Percentiles rank a stretch among this genome's conserved stretches.
These are phyloP conservation scores for Raffaelea albimanens DNA, from an alignment of 2,329 filamentous ascomycete genomes.

Conservation along the genomic window DNA sequence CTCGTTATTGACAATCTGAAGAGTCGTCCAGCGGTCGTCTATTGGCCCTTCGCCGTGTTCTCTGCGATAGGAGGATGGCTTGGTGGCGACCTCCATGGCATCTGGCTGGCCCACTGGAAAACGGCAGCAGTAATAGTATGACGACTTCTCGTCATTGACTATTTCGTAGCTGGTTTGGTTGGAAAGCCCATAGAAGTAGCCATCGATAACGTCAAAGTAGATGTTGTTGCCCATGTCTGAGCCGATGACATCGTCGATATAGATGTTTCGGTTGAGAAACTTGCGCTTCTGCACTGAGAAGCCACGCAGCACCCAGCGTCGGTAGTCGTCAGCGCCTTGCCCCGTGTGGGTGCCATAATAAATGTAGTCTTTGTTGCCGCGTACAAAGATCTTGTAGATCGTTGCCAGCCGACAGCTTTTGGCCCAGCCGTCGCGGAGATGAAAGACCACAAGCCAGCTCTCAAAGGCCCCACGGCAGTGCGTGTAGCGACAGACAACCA, in stretches of 20 bases:
- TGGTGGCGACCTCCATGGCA: slow-evolving; percentile 31
- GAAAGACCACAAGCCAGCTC: slow-evolving; percentile 45
- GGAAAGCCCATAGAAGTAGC: slow-evolving; percentile 60
- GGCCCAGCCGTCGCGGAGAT: slow-evolving; percentile 28
- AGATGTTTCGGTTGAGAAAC: slow-evolving; percentile 26
- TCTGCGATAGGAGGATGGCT: slow-evolving; percentile 50
- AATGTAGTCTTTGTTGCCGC: slow-evolving; percentile 51
- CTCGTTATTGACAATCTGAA: slow-evolving; percentile 54
- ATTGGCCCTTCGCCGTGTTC: slow-evolving; percentile 61
- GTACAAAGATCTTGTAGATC: slow-evolving; percentile 53
- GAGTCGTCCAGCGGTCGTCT: slow-evolving; percentile 63
- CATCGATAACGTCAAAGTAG: slow-evolving; percentile 62
- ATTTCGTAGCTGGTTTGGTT: slow-evolving; percentile 54
- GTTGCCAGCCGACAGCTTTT: slow-evolving; percentile 33
- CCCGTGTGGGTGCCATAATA: slow-evolving; percentile 58
- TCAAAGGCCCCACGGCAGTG: slow-evolving; percentile 21
- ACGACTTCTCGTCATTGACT: slow-evolving; percentile 57
- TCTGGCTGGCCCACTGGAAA: slow-evolving; percentile 41
- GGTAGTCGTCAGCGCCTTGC: slow-evolving; percentile 39
- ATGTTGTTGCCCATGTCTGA: slow-evolving; percentile 56
- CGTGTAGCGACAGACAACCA: slow-evolving; percentile 49
- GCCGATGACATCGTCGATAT: slow-evolving; percentile 50
- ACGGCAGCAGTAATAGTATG: slow-evolving; percentile 58
- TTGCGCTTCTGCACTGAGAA: too few relatives aligned
- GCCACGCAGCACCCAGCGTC: slow-evolving; percentile 48